Conservation (phyloP, 768 basidiomycete genomes). For the Rhizopogon vulgaris region DNA sequence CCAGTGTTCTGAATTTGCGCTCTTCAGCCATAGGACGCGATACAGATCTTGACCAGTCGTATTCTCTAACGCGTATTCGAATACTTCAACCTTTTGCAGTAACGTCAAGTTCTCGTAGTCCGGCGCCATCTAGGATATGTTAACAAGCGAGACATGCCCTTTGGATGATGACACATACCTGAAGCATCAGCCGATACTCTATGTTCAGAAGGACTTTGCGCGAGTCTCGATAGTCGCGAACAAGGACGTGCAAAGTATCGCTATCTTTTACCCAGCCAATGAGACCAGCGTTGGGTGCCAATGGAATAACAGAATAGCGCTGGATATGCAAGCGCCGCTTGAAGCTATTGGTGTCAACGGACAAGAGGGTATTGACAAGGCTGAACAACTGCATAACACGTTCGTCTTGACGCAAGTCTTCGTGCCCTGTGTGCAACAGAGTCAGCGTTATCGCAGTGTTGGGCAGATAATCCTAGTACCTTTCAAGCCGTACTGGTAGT, state of each 20-base stretch:
- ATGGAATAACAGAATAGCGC: conserved; percentile 84
- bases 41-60: conserved; percentile 98
- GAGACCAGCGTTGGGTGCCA: conserved; percentile 93
- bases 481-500: conserved; percentile 90
- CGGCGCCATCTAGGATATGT: conserved; percentile 80
- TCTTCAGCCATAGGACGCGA: conserved; percentile 94
- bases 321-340: conserved; percentile 95
- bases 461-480: conserved; percentile 37
- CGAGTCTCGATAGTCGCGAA: conserved; percentile 93
- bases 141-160: conserved; percentile 39
- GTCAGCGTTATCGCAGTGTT: neutral
- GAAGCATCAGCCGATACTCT: conserved; percentile 97
- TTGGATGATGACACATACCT: conserved; percentile 61
- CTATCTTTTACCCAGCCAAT: conserved; percentile 94
- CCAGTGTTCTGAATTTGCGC: conserved; percentile 95
- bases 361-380: conserved; percentile 90
- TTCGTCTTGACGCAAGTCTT: conserved; percentile 98
- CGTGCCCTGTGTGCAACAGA: conserved; percentile 61
- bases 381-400: conserved; percentile 99
- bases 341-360: conserved; percentile 91
- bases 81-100: conserved; percentile 97
- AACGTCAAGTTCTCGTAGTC: conserved; percentile 94
- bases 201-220: conserved; percentile 96
- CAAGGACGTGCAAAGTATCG: conserved; percentile 93
- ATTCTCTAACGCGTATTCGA: conserved; percentile 97